phyloP scores from a whole-genome alignment of 2,329 filamentous ascomycete species.

The Aspergillus persii region DNA sequence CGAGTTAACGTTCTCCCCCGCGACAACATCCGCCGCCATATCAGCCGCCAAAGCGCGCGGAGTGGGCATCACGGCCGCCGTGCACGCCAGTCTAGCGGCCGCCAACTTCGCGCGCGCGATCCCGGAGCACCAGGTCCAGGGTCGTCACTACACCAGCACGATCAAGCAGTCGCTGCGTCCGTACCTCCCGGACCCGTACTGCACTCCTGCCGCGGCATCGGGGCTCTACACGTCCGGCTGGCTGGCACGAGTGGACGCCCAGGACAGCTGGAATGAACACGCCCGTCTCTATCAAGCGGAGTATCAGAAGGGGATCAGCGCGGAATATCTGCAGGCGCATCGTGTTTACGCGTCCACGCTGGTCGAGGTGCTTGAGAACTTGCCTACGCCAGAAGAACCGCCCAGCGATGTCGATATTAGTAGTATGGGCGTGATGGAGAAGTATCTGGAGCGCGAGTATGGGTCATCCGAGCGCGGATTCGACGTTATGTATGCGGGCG shows the following conservation, averaged over 20 bases:
- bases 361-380: background rate
- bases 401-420: constrained; percentile 30
- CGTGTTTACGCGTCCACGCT: background rate
- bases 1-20: background rate
- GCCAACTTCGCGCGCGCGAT: background rate
- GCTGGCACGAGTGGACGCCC: background rate
- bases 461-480: constrained; percentile 1
- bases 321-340: background rate
- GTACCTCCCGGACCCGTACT: background rate
- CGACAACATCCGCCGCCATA: background rate
- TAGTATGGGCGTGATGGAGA: constrained; percentile 17
- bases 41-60: background rate
- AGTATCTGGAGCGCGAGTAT: constrained; percentile 21
- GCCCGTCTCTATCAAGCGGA: background rate
- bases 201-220: background rate
- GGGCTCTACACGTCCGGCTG: background rate
- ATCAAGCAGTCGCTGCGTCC: background rate
- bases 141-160: background rate
- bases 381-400: constrained; percentile 5
- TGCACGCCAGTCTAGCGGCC: background rate
- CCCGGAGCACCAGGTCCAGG: background rate
- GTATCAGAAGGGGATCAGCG: background rate
- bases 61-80: background rate
- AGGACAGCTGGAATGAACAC: background rate
- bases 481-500: constrained; percentile 14